A percentile compares a stretch with the other conserved stretches of the same genome.
Conservation (phyloP, 129 eudicot species). For the Mikania micrantha region DNA sequence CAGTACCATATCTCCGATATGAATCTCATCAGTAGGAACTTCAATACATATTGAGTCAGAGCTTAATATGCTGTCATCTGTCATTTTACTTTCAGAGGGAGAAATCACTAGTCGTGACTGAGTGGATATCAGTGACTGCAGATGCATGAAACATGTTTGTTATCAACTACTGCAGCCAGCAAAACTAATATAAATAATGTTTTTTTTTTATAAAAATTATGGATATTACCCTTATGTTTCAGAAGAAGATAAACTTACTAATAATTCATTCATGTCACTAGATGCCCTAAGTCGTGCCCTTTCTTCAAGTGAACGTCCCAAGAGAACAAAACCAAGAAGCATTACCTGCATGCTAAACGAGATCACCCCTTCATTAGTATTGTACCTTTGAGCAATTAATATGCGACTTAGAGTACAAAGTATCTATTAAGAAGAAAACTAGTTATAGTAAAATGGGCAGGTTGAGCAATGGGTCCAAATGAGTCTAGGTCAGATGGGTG, state of each 20-base stretch:
- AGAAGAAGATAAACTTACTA: slow-evolving; percentile 56
- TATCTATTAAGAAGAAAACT: not conserved
- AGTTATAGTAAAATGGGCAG: not conserved
- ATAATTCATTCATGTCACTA: slow-evolving; percentile 86
- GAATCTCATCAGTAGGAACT: slow-evolving; percentile 85
- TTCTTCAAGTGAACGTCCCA: slow-evolving; percentile 94
- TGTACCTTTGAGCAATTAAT: not conserved
- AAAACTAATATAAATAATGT: not conserved
- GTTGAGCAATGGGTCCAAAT: not conserved
- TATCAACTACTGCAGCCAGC: not conserved
- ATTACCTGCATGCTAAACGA: slow-evolving; percentile 80
- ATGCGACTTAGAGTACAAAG: slow-evolving; percentile 1
- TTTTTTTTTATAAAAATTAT: not conserved
- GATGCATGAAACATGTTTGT: slow-evolving; percentile 13
- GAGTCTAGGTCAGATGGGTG: not conserved
- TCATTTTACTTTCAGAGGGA: slow-evolving; percentile 56
- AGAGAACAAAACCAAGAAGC: slow-evolving; percentile 97
- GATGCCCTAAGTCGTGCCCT: slow-evolving; percentile 90
- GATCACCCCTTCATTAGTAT: slow-evolving; percentile 23
- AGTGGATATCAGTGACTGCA: slow-evolving; percentile 91
- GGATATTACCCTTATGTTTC: not conserved
- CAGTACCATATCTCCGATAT: slow-evolving; percentile 70
- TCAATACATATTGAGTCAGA: slow-evolving; percentile 72
- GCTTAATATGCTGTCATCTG: slow-evolving; percentile 45
- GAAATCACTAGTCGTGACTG: slow-evolving; percentile 73